Evolutionary conservation across 768 basidiomycete genomes (phyloP).

Genomic region (Suillus bovinus): DNA sequence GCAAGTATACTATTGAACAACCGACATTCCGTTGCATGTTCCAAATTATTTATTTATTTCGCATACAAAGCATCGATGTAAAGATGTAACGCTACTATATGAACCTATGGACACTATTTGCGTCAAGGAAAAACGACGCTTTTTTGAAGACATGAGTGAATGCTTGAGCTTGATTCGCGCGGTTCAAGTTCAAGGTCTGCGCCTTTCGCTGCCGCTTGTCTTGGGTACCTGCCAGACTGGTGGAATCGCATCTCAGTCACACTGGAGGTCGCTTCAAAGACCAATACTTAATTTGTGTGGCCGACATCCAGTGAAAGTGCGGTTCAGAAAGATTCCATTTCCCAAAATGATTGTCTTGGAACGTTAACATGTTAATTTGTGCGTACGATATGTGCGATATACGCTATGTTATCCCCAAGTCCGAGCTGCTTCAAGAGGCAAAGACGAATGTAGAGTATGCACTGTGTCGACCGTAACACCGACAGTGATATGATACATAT

Average conservation of each 20-base stretch:
- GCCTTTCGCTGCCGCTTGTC: no score
- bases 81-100: constrained; percentile 7
- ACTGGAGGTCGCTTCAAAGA: no score
- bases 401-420: neutral
- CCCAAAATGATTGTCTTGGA: neutral
- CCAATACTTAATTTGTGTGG: no score
- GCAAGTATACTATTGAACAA: neutral
- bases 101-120: no score
- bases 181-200: neutral
- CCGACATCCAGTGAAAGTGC: neutral
- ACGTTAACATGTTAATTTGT: neutral
- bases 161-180: neutral
- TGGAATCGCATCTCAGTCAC: no score
- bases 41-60: constrained; percentile 1
- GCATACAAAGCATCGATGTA: neutral
- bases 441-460: neutral
- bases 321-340: neutral
- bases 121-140: neutral
- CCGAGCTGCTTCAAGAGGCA: neutral
- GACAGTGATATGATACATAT: neutral
- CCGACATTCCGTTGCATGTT: neutral
- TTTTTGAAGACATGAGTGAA: neutral
- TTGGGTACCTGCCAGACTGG: no score
- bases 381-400: neutral
- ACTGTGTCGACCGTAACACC: no score